Evolutionary conservation across 2,329 filamentous ascomycete species (phyloP).

Genomic region (Pseudogymnoascus sp.): DNA sequence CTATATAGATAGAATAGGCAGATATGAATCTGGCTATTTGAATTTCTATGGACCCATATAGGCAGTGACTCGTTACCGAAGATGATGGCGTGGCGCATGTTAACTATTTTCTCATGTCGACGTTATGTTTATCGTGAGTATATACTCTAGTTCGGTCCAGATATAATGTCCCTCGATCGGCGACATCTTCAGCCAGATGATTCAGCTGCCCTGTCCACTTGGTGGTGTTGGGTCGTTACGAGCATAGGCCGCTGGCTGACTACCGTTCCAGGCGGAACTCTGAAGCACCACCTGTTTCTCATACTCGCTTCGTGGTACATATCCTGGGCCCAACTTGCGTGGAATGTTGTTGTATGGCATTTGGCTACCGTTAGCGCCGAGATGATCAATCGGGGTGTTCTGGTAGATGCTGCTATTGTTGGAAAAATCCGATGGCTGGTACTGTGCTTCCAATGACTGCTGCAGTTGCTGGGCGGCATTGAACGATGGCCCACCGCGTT

Average conservation of each 20-base stretch:
- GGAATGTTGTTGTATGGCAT: neutral
- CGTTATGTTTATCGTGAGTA: slow-evolving; percentile 4
- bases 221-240: slow-evolving; percentile 39
- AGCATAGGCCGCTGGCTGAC: slow-evolving; percentile 15
- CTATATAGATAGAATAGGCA: slow-evolving; percentile 8
- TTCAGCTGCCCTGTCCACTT: slow-evolving; percentile 41
- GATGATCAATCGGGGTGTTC: slow-evolving; percentile 34
- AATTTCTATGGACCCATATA: neutral
- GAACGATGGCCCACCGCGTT: neutral
- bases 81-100: neutral
- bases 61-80: neutral
- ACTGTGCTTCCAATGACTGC: slow-evolving; percentile 20
- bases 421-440: slow-evolving; percentile 35
- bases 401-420: slow-evolving; percentile 44
- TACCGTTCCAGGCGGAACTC: slow-evolving; percentile 25
- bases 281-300: slow-evolving; percentile 25
- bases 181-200: neutral
- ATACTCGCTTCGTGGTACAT: slow-evolving; percentile 23
- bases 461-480: slow-evolving; percentile 15
- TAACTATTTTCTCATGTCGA: neutral
- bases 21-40: neutral
- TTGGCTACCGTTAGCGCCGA: neutral
- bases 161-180: neutral
- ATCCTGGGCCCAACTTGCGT: slow-evolving; percentile 10
- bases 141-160: neutral